phyloP scores from a whole-genome alignment of 805 yeast genomes.

The Cyberlindnera nakhonratchasimensis region DNA sequence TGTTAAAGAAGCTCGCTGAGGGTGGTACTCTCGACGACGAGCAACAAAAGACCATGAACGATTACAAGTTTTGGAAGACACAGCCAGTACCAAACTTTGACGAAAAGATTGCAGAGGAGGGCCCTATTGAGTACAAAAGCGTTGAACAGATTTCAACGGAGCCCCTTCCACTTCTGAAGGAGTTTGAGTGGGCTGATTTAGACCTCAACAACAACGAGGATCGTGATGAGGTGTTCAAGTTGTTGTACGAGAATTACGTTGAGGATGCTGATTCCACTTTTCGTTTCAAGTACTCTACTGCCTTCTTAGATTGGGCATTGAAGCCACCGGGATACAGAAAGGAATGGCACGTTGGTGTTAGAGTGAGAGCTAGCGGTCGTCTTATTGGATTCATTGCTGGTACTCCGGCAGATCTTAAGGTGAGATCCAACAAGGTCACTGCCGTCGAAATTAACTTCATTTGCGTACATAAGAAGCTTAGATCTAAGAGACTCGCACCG shows the following conservation, averaged over 20 bases:
- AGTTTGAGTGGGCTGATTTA: slow-evolving; percentile 86
- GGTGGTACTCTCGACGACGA: slow-evolving; percentile 45
- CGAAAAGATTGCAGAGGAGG: slow-evolving; percentile 63
- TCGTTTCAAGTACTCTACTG: slow-evolving; percentile 82
- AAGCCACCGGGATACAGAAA: slow-evolving; percentile 88
- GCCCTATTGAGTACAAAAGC: slow-evolving; percentile 76
- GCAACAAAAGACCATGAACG: slow-evolving; percentile 73
- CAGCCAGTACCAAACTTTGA: slow-evolving; percentile 88
- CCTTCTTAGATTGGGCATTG: slow-evolving; percentile 88
- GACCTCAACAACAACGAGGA: slow-evolving; percentile 57
- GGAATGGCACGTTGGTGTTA: slow-evolving; percentile 92
- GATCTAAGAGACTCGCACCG: slow-evolving; percentile 94
- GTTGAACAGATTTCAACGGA: slow-evolving; percentile 67
- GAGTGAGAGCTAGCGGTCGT: slow-evolving; percentile 72
- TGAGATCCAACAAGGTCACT: slow-evolving; percentile 51
- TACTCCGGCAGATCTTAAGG: slow-evolving; percentile 67
- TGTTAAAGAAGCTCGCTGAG: slow-evolving; percentile 39
- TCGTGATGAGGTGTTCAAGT: slow-evolving; percentile 71
- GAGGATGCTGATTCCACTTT: slow-evolving; percentile 92
- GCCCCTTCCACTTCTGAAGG: slow-evolving; percentile 64
- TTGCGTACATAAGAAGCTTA: slow-evolving; percentile 88
- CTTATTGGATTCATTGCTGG: slow-evolving; percentile 92
- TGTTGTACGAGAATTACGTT: slow-evolving; percentile 86
- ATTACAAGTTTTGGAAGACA: slow-evolving; percentile 95
- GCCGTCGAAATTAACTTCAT: slow-evolving; percentile 90